Base-by-base conservation (phyloP, 345 rosid species). In the Eucalyptus lansdowneana region DNA sequence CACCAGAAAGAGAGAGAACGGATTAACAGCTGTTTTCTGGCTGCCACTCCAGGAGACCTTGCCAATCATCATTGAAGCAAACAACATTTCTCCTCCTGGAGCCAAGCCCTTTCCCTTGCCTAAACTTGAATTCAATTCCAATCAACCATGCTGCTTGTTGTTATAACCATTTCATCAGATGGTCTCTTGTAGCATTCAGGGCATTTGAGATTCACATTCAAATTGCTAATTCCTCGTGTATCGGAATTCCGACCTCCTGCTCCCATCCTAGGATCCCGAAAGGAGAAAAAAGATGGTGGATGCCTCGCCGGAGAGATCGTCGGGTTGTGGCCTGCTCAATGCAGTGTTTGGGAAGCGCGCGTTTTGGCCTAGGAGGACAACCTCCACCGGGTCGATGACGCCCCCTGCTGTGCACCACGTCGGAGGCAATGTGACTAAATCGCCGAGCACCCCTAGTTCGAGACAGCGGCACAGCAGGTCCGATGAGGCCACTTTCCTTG, bases 301-400 rank as follows among this genome's bases (percentile, higher is more conserved):
- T 24, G 19, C 90, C 8, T 92, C 94, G 1, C 91, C 95, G 12
- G 96, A 94, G 21, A 96, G 88, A 89, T 93, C 90, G 58, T 90
- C 95, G 0, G 96, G 98, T 22, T 98, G 99, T 69, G 96, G 97
- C 89, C 88, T 98, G 24, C 88, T 97, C 11, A 94, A 88, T 69
- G 97, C 93, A 8, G 94, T 98, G 86, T 94, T 97, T 8, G 97
- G 98, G 25, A 87, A 94, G 19, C 93, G 96, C 34, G 87, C 69
- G 65, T 90, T 95, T 86, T 97, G 96, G 96, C 92, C 94, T 29
- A 92, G 95, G 90, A 96, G 95, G 92, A 53, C 94, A 14, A 90
- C 95, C 76, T 96, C 98, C 17, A 89, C 94, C 1, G 94, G 94
- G 31, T 95, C 94, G 22, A 90, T 93, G 67, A 91, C 90, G 21